Evolutionary conservation across 2,329 filamentous ascomycete species (phyloP).

Genomic region (Fusarium coicis): DNA sequence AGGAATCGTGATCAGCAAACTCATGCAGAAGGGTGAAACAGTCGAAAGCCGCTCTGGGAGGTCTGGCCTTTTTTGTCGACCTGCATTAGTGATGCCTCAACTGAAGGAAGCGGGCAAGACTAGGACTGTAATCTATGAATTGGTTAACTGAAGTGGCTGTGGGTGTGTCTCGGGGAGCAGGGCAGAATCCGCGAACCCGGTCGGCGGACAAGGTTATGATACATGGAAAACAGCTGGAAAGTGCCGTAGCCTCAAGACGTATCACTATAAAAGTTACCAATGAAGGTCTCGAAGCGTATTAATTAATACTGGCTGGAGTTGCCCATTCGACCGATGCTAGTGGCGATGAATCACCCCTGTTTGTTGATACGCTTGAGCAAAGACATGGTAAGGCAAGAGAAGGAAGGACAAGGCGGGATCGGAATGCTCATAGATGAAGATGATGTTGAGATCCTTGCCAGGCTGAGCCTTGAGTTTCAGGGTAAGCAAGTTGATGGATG

Average conservation of each 20-base stretch:
- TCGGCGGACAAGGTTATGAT: constrained; percentile 5
- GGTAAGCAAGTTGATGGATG: not conserved
- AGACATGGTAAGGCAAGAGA: constrained; percentile 13
- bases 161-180: constrained; percentile 24
- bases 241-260: not conserved
- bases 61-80: not conserved
- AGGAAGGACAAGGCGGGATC: not conserved
- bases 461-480: not conserved
- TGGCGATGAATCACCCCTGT: constrained; percentile 5
- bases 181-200: constrained; percentile 30
- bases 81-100: constrained; percentile 12
- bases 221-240: not conserved
- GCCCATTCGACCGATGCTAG: not conserved
- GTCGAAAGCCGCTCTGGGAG: not conserved
- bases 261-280: not conserved
- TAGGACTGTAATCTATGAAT: not conserved
- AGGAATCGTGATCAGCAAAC: constrained; percentile 2
- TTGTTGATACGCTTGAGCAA: constrained; percentile 1
- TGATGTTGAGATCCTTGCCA: not conserved
- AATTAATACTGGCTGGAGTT: not conserved
- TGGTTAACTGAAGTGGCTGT: constrained; percentile 13
- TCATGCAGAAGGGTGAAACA: constrained; percentile 17
- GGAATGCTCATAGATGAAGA: constrained; percentile 23
- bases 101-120: constrained; percentile 8
- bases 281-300: not conserved